These are phyloP conservation scores for Daldinia grandis DNA, from an alignment of 495 filamentous ascomycete genomes.

Conservation along the genomic window DNA sequence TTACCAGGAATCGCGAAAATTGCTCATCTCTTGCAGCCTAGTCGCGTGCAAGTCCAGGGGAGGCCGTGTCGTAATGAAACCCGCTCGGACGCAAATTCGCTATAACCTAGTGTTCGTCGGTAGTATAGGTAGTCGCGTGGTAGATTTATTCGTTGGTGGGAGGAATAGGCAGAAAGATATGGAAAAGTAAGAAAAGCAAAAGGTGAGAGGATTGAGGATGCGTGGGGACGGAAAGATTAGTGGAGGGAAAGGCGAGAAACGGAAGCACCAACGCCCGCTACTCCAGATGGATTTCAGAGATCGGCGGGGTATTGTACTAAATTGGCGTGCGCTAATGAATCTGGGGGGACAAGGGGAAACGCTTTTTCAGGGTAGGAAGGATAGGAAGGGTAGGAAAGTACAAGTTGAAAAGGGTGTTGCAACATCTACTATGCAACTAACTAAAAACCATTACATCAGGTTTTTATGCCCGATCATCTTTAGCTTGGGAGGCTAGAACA, in stretches of 20 bases:
- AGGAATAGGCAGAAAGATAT: slow-evolving; percentile 21
- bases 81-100: background rate
- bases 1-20: slow-evolving; percentile 31
- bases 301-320: slow-evolving; percentile 42
- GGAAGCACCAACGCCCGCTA: slow-evolving; percentile 43
- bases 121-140: slow-evolving; percentile 4
- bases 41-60: background rate
- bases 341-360: slow-evolving; percentile 36
- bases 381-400: background rate
- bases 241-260: slow-evolving; percentile 41
- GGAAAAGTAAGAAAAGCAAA: slow-evolving; percentile 30
- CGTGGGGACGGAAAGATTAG: slow-evolving; percentile 35
- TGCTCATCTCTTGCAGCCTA: slow-evolving; percentile 31
- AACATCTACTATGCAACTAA: background rate
- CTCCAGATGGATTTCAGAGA: slow-evolving; percentile 39
- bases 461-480: background rate
- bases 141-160: background rate
- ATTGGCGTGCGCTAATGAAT: slow-evolving; percentile 38
- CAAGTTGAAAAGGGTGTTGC: background rate
- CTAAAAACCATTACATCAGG: slow-evolving; percentile 5
- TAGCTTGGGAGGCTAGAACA: background rate
- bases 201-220: slow-evolving; percentile 25
- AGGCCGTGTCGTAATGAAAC: background rate
- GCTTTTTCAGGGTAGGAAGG: slow-evolving; percentile 13
- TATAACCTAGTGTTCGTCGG: slow-evolving; percentile 1